phyloP scores from a whole-genome alignment of 1,284 basidiomycete species.

The Paramarasmius palmivorus region DNA sequence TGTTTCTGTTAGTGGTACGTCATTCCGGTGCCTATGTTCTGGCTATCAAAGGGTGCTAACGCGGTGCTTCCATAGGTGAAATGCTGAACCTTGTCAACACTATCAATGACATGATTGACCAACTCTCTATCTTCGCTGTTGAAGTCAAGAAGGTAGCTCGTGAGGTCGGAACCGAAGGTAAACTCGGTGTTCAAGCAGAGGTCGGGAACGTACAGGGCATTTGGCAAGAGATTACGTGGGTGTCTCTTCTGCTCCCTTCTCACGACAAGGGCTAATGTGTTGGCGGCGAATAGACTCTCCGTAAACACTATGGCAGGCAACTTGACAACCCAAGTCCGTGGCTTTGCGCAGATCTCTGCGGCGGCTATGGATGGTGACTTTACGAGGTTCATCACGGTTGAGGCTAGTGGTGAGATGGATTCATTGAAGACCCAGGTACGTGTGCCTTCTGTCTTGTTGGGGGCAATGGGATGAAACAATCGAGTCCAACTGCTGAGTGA shows the following conservation, averaged over 20 bases:
- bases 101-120: constrained; percentile 97
- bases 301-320: constrained; percentile 98
- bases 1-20: constrained; percentile 77
- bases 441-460: not conserved
- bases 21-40: too few species aligned
- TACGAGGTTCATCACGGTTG: constrained; percentile 98
- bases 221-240: constrained; percentile 98
- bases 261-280: too few species aligned
- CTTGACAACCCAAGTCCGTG: constrained; percentile 97
- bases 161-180: constrained; percentile 95
- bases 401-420: constrained; percentile 99
- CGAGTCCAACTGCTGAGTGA: too few species aligned
- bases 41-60: too few species aligned
- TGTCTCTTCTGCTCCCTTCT: constrained; percentile 21
- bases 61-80: constrained; percentile 50
- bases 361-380: constrained; percentile 99
- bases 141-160: constrained; percentile 95
- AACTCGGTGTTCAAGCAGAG: constrained; percentile 96
- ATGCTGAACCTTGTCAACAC: constrained; percentile 93
- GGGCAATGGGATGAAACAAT: too few species aligned
- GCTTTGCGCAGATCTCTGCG: constrained; percentile 98
- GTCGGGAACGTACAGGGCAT: constrained; percentile 97
- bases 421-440: constrained; percentile 88
- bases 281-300: constrained; percentile 54
- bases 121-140: constrained; percentile 79